Conservation (phyloP, 2,329 filamentous ascomycete species). For the Colletotrichum spinosum region DNA sequence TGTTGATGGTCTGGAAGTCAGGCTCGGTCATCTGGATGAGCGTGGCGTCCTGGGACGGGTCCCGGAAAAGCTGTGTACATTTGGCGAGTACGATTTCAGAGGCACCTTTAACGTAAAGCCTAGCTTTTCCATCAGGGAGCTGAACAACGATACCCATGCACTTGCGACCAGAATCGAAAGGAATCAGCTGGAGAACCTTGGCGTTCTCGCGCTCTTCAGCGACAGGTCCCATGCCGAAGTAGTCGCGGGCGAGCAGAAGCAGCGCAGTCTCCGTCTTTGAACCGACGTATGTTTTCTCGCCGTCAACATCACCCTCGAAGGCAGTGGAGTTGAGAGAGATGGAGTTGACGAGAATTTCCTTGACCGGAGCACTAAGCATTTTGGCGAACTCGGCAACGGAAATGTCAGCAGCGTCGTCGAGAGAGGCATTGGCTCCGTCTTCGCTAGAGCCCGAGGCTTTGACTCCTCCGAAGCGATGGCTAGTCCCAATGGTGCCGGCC, state of each 20-base stretch:
- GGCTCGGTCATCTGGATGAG: conserved; percentile 60
- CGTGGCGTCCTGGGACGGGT: conserved; percentile 59
- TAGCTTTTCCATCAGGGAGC: conserved; percentile 61
- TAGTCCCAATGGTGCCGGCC: conserved; percentile 68
- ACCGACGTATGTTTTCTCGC: conserved; percentile 75
- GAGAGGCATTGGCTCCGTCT: conserved; percentile 40
- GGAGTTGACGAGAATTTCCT: conserved; percentile 68
- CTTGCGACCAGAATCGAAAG: conserved; percentile 81
- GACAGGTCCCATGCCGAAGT: conserved; percentile 75
- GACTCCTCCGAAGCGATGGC: conserved; percentile 64
- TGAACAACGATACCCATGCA: conserved; percentile 74
- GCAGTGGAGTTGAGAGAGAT: conserved; percentile 78
- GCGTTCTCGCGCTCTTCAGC: conserved; percentile 72
- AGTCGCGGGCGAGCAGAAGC: conserved; percentile 74
- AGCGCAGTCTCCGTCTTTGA: conserved; percentile 84
- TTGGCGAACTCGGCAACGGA: conserved; percentile 59
- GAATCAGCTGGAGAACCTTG: conserved; percentile 73
- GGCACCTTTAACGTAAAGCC: conserved; percentile 73
- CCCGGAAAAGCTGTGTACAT: conserved; percentile 63
- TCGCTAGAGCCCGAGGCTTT: conserved; percentile 42
- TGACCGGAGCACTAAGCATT: conserved; percentile 58
- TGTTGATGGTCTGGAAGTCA: conserved; percentile 68
- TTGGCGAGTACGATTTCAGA: conserved; percentile 72
- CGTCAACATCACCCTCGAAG: conserved; percentile 80
- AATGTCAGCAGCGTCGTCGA: conserved; percentile 51